Evolutionary conservation across 192 early-diverging fungal species (phyloP), one percentile per base, ranked within the genome.

Genomic region (Rhizoclosmatium sp.): DNA sequence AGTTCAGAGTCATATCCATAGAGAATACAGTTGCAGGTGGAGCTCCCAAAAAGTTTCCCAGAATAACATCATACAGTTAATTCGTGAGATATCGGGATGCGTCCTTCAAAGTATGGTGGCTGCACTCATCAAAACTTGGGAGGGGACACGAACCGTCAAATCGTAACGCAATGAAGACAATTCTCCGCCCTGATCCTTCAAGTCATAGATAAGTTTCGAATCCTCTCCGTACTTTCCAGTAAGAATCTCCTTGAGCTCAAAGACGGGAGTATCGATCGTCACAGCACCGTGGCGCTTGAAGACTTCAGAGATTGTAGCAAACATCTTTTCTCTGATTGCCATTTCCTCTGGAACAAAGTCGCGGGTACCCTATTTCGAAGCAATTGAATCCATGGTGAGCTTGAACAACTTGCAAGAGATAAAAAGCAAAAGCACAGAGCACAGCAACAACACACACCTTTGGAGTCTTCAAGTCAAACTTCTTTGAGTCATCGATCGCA

Each of bases 221-320:
- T 99, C 98, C 85, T 99, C 98, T 31, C 98, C 96, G 75, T 99
- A 99, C 81, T 99, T 99, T 31, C 71, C 97, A 14, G 92, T 82
- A 4, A 99, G 89, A 72, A 99, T 97, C 79, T 99, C 98, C 77
- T 89, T 98, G 40, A 98, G 90, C 86, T 99, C 97, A 86, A 98
- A 99, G 62, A 99, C 97, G 4, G 97, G 97, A 2, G 98, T 99
- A 72, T 99, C 97, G 77, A 99, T 98, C 2, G 98, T 98, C 45
- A 99, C 95, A 9, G 93, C 98, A 51, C 98, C 97, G 88, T 99
- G 98, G 72, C 93, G 92, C 80, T 98, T 96, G 87, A 99, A 99
- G 45, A 99, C 90, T 2, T 59, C 62, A 31, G 88, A 92, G 75
- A 99, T 96, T 10, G 93, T 96, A 9, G 87, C 81, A 78, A 99